Evolutionary conservation across 2,329 filamentous ascomycete genomes (phyloP).

Genomic region (Nemania serpens): DNA sequence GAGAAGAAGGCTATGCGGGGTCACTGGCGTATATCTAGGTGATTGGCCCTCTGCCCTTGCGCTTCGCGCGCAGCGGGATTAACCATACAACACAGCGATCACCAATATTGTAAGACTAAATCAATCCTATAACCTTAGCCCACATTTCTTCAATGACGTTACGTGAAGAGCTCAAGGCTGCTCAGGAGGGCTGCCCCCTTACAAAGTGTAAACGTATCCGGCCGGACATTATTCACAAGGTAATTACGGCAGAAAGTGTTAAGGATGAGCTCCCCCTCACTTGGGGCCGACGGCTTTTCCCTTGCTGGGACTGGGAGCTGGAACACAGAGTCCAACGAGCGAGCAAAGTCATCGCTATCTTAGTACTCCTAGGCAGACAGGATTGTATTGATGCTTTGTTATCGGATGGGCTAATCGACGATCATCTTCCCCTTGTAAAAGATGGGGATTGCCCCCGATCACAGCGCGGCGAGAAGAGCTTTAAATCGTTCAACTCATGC

Average conservation of each 20-base stretch:
- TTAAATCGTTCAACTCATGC: not conserved
- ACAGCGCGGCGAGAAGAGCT: not conserved
- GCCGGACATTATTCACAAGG: not conserved
- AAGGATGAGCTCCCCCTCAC: not conserved
- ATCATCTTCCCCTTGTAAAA: not conserved
- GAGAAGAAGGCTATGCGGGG: not conserved
- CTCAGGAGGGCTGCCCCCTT: not conserved
- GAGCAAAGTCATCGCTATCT: conserved; percentile 1
- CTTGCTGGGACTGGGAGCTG: not conserved
- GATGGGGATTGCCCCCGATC: not conserved
- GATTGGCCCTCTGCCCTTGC: not conserved
- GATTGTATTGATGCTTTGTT: conserved; percentile 2
- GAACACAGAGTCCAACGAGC: not conserved
- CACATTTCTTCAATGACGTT: not conserved
- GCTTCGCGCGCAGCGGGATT: not conserved
- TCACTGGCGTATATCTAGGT: not conserved
- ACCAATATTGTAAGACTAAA: not conserved
- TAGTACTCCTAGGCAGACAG: not conserved
- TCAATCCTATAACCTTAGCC: not conserved
- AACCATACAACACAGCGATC: not conserved
- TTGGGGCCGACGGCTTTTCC: not conserved
- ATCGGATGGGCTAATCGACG: not conserved
- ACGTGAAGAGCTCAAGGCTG: not conserved
- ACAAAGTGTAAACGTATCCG: not conserved
- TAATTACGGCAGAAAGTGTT: not conserved